Conservation (phyloP, 257 asterid species). For the Echium plantagineum region DNA sequence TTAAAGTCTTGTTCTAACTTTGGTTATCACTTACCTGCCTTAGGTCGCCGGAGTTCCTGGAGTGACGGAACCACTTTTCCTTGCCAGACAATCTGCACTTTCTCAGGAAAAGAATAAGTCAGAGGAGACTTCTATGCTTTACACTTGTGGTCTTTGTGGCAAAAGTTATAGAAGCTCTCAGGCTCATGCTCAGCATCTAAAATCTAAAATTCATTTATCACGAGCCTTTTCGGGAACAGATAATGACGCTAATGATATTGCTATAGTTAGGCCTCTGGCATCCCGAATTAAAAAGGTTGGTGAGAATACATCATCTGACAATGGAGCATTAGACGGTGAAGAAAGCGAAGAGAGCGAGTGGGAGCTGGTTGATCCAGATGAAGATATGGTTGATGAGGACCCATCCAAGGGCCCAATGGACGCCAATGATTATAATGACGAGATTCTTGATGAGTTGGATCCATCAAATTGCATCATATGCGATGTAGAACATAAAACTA, state of each 20-base stretch:
- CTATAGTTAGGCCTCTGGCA: constrained; percentile 56
- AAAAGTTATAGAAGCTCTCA: constrained; percentile 79
- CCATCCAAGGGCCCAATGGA: constrained; percentile 42
- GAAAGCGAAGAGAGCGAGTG: constrained; percentile 82
- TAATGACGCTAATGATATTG: constrained; percentile 27
- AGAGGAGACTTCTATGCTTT: constrained; percentile 60
- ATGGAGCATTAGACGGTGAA: constrained; percentile 34
- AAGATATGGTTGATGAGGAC: constrained; percentile 35
- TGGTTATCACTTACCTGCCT: neutral
- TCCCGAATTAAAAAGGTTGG: constrained; percentile 32
- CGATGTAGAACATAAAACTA: constrained; percentile 48
- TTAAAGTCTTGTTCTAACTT: neutral
- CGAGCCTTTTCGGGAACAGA: constrained; percentile 40
- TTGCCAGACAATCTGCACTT: constrained; percentile 73
- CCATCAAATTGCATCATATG: constrained; percentile 88
- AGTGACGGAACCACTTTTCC: constrained; percentile 72
- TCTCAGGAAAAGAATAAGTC: constrained; percentile 49
- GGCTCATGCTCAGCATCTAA: constrained; percentile 83
- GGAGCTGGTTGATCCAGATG: constrained; percentile 76
- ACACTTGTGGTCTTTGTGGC: constrained; percentile 72
- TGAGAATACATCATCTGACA: constrained; percentile 26
- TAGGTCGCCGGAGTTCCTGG: constrained; percentile 99
- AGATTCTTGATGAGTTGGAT: constrained; percentile 32
- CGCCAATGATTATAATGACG: constrained; percentile 30
- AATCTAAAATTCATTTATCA: constrained; percentile 62